Evolutionary conservation across 2,329 filamentous ascomycete species (phyloP).

Genomic region (Claviceps paspali): DNA sequence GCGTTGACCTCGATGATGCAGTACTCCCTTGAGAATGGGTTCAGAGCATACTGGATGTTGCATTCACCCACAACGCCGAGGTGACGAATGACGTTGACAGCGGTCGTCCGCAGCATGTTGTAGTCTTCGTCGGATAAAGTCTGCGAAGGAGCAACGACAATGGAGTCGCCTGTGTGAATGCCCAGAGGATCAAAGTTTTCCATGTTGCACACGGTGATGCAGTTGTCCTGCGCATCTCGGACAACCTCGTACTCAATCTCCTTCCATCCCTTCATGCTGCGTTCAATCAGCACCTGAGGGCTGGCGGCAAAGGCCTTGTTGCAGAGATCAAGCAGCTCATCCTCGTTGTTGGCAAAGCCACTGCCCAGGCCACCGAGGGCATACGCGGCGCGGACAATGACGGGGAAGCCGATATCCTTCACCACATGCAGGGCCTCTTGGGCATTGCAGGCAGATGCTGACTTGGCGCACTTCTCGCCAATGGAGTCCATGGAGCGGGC

Average conservation of each 20-base stretch:
- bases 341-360: slow-evolving; percentile 83
- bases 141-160: slow-evolving; percentile 93
- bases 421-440: slow-evolving; percentile 83
- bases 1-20: slow-evolving; percentile 99
- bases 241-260: slow-evolving; percentile 99
- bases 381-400: slow-evolving; percentile 93
- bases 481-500: slow-evolving; percentile 98
- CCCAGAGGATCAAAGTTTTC: slow-evolving; percentile 98
- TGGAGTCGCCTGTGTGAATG: slow-evolving; percentile 95
- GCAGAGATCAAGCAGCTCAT: slow-evolving; percentile 73
- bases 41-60: slow-evolving; percentile 96
- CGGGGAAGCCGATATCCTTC: slow-evolving; percentile 84
- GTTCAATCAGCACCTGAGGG: slow-evolving; percentile 90
- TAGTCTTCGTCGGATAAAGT: slow-evolving; percentile 96
- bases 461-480: slow-evolving; percentile 94
- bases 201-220: slow-evolving; percentile 99
- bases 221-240: slow-evolving; percentile 89
- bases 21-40: slow-evolving; percentile 90
- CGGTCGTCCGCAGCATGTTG: slow-evolving; percentile 95
- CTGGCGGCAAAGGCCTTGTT: slow-evolving; percentile 89
- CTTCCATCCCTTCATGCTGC: slow-evolving; percentile 99
- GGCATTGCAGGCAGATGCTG: slow-evolving; percentile 75
- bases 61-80: slow-evolving; percentile 96
- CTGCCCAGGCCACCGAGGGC: slow-evolving; percentile 88
- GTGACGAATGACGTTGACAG: slow-evolving; percentile 92